A percentile compares a stretch with the other conserved stretches of the same genome.
These are phyloP conservation scores for Fusarium xyrophilum DNA, from an alignment of 2,329 filamentous ascomycete species.

Conservation along the genomic window DNA sequence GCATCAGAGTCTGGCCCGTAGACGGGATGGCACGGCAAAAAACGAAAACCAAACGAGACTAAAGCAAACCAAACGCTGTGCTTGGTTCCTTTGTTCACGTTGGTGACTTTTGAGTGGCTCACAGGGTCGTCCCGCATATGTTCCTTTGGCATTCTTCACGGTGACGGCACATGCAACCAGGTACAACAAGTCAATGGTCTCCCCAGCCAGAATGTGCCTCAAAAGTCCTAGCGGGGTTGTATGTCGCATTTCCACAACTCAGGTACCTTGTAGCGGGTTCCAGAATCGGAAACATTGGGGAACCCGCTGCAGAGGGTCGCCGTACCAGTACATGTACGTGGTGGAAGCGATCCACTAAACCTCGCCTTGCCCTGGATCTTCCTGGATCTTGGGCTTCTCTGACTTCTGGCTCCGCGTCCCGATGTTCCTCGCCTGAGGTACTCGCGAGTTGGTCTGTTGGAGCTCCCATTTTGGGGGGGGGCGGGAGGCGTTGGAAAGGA, in stretches of 20 bases:
- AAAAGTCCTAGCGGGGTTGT: background rate
- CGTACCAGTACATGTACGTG: slow-evolving; percentile 1
- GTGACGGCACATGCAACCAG: background rate
- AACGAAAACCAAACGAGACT: background rate
- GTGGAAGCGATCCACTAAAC: slow-evolving; percentile 24
- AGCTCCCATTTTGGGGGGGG: slow-evolving; percentile 27
- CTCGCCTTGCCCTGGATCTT: slow-evolving; percentile 14
- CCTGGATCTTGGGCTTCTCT: slow-evolving; percentile 12
- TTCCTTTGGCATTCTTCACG: slow-evolving; percentile 14
- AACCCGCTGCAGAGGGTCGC: slow-evolving; percentile 10
- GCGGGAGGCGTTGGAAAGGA: slow-evolving; percentile 21
- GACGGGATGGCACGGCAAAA: background rate
- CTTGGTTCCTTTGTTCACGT: slow-evolving; percentile 17
- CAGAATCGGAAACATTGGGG: slow-evolving; percentile 2
- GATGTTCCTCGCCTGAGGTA: slow-evolving; percentile 19
- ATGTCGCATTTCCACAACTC: slow-evolving; percentile 7
- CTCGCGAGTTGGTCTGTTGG: slow-evolving; percentile 15
- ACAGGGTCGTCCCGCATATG: slow-evolving; percentile 28
- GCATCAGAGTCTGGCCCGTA: background rate
- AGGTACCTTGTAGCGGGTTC: slow-evolving; percentile 19
- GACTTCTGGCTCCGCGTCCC: slow-evolving; percentile 20
- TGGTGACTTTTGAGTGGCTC: slow-evolving; percentile 13
- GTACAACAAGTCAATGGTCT: slow-evolving; percentile 17
- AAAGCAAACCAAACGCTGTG: background rate
- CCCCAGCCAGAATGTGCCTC: background rate